phyloP scores from a whole-genome alignment of 2,329 filamentous ascomycete genomes.

The Juglanconis sp. region DNA sequence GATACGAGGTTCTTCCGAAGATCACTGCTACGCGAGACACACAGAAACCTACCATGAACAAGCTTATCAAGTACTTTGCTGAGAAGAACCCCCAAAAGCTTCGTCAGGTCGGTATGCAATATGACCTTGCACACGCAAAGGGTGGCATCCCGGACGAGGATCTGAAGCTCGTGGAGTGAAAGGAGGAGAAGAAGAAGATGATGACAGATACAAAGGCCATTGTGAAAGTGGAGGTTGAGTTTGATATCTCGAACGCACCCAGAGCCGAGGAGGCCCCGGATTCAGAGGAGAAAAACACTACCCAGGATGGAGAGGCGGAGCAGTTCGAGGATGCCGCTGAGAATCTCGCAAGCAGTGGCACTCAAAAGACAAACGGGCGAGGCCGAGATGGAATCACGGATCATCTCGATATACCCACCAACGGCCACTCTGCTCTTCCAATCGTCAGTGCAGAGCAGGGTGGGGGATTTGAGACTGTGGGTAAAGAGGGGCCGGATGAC shows the following conservation, averaged over 20 bases:
- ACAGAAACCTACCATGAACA: conserved; percentile 48
- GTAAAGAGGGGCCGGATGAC: conserved; percentile 6
- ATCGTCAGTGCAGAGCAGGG: not conserved
- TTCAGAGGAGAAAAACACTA: conserved; percentile 24
- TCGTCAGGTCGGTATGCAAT: conserved; percentile 54
- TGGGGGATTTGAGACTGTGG: conserved; percentile 23
- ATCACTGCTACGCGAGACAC: conserved; percentile 53
- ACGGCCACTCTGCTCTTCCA: conserved; percentile 11
- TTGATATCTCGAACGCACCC: conserved; percentile 11
- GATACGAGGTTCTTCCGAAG: conserved; percentile 67
- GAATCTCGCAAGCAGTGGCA: conserved; percentile 17
- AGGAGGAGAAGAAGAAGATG: conserved; percentile 24
- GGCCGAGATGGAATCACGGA: conserved; percentile 25
- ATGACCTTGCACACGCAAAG: conserved; percentile 60
- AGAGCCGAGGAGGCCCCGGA: conserved; percentile 20
- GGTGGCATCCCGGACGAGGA: conserved; percentile 52
- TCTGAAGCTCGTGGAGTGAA: conserved; percentile 28
- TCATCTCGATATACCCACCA: conserved; percentile 15
- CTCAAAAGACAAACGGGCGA: conserved; percentile 19
- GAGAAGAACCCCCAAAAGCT: conserved; percentile 60
- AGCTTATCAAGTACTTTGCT: conserved; percentile 50
- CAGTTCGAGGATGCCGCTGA: conserved; percentile 16
- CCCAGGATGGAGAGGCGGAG: conserved; percentile 18
- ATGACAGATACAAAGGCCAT: conserved; percentile 8
- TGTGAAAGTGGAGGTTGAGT: conserved; percentile 26